Conservation (phyloP, 129 eudicot species). For the Apium graveolens region DNA sequence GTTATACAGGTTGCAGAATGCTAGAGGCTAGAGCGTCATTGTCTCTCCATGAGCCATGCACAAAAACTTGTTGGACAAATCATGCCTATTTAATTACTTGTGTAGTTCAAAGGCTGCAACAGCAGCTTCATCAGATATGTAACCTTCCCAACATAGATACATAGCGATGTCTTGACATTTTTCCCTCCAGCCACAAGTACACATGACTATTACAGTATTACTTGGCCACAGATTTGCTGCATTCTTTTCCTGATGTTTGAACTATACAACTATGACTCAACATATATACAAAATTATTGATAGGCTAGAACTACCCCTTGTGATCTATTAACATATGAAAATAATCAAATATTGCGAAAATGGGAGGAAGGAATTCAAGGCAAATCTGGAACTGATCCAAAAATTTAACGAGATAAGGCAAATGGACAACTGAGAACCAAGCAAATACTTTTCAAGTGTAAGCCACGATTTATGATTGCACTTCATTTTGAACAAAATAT, state of each 20-base stretch:
- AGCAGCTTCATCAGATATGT: not conserved
- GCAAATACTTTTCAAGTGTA: not conserved
- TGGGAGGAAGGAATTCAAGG: not conserved
- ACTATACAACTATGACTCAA: not conserved
- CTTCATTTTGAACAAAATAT: not conserved
- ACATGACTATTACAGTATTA: too few species aligned
- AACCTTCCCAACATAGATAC: not conserved
- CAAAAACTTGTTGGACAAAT: not conserved
- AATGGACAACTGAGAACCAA: not conserved
- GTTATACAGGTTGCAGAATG: not conserved
- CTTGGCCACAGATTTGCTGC: not conserved
- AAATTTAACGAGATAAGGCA: not conserved
- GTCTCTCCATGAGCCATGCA: not conserved
- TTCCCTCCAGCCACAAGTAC: not conserved
- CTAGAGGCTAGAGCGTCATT: not conserved
- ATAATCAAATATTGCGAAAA: not conserved
- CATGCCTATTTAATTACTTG: not conserved
- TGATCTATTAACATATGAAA: not conserved
- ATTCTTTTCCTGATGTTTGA: too few species aligned
- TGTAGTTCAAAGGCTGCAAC: not conserved
- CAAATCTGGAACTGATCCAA: not conserved
- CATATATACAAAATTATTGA: not conserved
- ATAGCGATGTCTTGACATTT: not conserved
- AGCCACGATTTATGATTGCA: not conserved
- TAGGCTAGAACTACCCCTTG: not conserved